Conservation (phyloP, 345 rosid genomes). For the Eucalyptus regnans region DNA sequence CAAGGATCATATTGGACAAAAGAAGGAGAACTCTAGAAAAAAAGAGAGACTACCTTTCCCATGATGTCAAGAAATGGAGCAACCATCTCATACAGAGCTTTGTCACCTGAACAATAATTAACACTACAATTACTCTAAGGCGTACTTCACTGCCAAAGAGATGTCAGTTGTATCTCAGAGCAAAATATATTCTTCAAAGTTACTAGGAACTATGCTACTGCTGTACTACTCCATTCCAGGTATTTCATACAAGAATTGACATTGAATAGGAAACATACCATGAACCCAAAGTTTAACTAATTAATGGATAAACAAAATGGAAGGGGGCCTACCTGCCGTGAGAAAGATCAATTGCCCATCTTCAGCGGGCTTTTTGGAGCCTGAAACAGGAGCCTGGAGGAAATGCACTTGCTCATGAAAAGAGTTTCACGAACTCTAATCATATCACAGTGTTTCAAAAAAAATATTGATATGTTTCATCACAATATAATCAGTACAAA, state of each 20-base stretch:
- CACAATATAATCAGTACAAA: neutral
- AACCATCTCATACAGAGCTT: conserved; percentile 46
- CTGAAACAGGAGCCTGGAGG: conserved; percentile 88
- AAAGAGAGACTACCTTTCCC: conserved; percentile 59
- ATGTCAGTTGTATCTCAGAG: neutral
- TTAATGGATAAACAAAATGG: neutral
- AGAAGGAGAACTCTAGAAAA: neutral
- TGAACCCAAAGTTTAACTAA: neutral
- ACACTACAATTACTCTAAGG: neutral
- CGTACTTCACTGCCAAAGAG: neutral
- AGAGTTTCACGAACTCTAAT: neutral
- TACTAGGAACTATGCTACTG: neutral
- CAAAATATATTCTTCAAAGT: neutral
- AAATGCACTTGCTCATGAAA: neutral
- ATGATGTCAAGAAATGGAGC: conserved; percentile 67
- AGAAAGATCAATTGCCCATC: conserved; percentile 87
- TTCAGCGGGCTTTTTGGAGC: conserved; percentile 91
- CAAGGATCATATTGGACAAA: neutral
- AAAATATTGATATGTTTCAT: neutral
- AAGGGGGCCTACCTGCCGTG: conserved; percentile 21
- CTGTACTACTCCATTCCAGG: neutral
- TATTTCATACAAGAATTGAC: neutral
- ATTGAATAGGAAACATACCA: neutral
- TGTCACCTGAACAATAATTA: conserved; percentile 56
- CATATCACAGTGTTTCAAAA: neutral